Conservation (phyloP, 1,139 yeast genomes). For the Chernovozyma aurita region DNA sequence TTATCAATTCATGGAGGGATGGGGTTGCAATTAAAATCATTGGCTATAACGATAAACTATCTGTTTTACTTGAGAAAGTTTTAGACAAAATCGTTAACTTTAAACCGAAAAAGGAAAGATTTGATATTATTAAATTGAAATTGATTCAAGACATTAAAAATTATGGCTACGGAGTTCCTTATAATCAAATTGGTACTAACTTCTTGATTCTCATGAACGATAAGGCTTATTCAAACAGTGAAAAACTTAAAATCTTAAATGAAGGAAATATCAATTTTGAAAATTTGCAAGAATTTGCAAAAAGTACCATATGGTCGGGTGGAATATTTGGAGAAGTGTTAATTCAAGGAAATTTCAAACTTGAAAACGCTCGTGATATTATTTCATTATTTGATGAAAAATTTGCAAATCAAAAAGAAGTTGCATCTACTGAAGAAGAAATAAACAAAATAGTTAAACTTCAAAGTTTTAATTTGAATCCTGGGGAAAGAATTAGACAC, state of each 20-base stretch:
- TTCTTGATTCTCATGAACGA: slow-evolving; percentile 65
- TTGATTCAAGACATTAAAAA: slow-evolving; percentile 60
- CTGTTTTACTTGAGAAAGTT: slow-evolving; percentile 56
- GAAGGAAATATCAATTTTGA: slow-evolving; percentile 35
- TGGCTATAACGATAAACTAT: slow-evolving; percentile 83
- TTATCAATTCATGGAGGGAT: slow-evolving; percentile 57
- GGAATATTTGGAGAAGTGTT: slow-evolving; percentile 64
- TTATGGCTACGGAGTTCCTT: slow-evolving; percentile 71
- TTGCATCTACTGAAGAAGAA: slow-evolving; percentile 38
- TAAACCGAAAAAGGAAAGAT: slow-evolving; percentile 53
- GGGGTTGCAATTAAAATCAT: slow-evolving; percentile 64
- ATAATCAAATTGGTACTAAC: slow-evolving; percentile 64
- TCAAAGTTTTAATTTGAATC: slow-evolving; percentile 38
- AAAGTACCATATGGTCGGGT: slow-evolving; percentile 35
- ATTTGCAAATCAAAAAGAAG: slow-evolving; percentile 22
- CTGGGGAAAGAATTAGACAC: slow-evolving; percentile 41
- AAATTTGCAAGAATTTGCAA: slow-evolving; percentile 44
- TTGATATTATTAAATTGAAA: slow-evolving; percentile 63
- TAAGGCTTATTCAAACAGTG: slow-evolving; percentile 59
- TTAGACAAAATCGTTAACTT: slow-evolving; percentile 50
- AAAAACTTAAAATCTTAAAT: slow-evolving; percentile 50
- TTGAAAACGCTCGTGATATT: slow-evolving; percentile 45
- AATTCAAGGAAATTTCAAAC: slow-evolving; percentile 72
- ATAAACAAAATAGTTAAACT: slow-evolving; percentile 20
- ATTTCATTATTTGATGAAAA: slow-evolving; percentile 16